Evolutionary conservation across 2,329 filamentous ascomycete species (phyloP), one percentile per base, ranked within the genome.

Genomic region (Chalaropsis ovoidea): DNA sequence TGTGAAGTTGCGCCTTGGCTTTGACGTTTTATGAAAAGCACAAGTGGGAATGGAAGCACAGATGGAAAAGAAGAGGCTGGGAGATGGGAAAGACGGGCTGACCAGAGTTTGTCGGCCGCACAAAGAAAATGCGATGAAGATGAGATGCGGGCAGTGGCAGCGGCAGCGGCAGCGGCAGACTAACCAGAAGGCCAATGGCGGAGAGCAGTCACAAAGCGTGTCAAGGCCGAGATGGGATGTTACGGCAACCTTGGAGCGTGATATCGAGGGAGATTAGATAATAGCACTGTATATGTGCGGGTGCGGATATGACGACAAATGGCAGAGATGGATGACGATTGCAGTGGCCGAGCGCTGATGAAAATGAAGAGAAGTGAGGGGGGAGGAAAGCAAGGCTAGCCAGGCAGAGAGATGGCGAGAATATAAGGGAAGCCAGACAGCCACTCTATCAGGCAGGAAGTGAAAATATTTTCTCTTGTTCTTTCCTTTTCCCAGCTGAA

Each of bases 221-320:
- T 42, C 15, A 62, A 62, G 15, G 22, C 41, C 13, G 15, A 35
- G 52, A 56, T n/a, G 52, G 27, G 49, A n/a, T 27, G 5, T 35
- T 31, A 31, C 52, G 24, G 24, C 24, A 35, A 58, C 17, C 31
- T 39, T 58, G 52, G 52, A n/a, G 17, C 52, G 27, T 35, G 52
- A 58, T 58, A 35, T 58, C 52, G 2, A 58, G 27, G 52, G 52
- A 58, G 24, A 58, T 58, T 58, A 31, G 27, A 58, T 17, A 39
- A n/a, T 31, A 35, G 27, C 2, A 56, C 17, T 13, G 17, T 31
- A 35, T 17, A 58, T 24, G 47, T 52, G 24, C 47, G 15, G 17
- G 17, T 35, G 15, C 15, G 24, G 19, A 47, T 58, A 47, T 58
- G 52, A 58, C 52, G 52, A 58, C 52, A 58, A 27, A 58, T 58